These are phyloP conservation scores for Pisolithus albus DNA, from an alignment of 768 basidiomycete species.

Conservation along the genomic window DNA sequence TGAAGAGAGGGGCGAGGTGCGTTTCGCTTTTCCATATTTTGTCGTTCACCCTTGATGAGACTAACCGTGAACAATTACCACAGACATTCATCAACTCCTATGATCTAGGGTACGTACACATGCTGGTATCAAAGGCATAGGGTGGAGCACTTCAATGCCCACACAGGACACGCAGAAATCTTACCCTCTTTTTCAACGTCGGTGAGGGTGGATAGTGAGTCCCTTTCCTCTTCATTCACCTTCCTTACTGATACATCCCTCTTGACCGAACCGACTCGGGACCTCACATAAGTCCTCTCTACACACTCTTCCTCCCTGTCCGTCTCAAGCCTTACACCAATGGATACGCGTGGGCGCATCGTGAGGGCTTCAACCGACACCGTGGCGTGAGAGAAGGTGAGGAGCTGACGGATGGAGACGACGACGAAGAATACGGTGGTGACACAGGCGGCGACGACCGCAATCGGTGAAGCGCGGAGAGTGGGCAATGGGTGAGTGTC, in stretches of 20 bases:
- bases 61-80: neutral
- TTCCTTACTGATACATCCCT: neutral
- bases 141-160: neutral
- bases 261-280: too few species aligned
- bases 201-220: constrained; percentile 78
- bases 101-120: constrained; percentile 65
- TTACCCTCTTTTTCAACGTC: constrained; percentile 83
- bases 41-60: neutral
- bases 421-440: constrained; percentile 33
- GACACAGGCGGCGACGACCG: too few species aligned
- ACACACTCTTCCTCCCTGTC: constrained; percentile 78
- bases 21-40: constrained; percentile 10
- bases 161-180: constrained; percentile 52
- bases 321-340: constrained; percentile 78
- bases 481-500: constrained; percentile 6
- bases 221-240: neutral
- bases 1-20: constrained; percentile 59
- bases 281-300: constrained; percentile 46
- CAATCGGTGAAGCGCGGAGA: neutral
- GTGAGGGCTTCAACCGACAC: constrained; percentile 56
- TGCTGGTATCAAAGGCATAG: too few species aligned
- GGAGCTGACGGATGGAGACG: constrained; percentile 83
- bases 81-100: constrained; percentile 87
- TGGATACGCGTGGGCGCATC: constrained; percentile 74
- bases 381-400: constrained; percentile 65